Base-by-base conservation (phyloP, 2,329 filamentous ascomycete species). In the Massarina eburnea region DNA sequence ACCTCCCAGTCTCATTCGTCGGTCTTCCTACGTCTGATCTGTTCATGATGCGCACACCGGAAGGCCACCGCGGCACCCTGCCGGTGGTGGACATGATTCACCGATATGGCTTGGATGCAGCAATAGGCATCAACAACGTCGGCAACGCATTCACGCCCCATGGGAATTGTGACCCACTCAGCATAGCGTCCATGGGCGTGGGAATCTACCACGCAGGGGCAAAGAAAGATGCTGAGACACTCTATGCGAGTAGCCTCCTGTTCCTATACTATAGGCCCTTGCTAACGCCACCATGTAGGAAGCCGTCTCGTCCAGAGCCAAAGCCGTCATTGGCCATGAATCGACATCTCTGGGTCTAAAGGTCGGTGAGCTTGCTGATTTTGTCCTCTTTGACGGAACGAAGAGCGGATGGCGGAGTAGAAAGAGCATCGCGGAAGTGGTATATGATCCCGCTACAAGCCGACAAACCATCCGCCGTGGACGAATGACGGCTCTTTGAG, bases 141-240 rank as follows among this genome's bases (percentile, higher is more conserved):
- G 85, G 85, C 15, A 89, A 89, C 60, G 84, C 85, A 0, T 89
- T 89, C 57, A 89, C 86, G 6, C 86, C 86, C 0, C 81, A 84
- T 58, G 86, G 85, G 0, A 81, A 74, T 15, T 83, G 79, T 30
- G 86, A 89, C 68, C 85, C 85, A 1, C 62, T 89, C 39, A 73
- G 74, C 32, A 70, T 88, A 34, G 84, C 84, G 17, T 81, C 78
- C 52, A 43, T 84, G 41, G 81, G 81, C 1, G 81, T 88, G 0
- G 84, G 83, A 0, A 60, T 89, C 3, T 89, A 89, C 58, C 84
- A 88, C 49, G 79, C 81, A 1, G 85, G 84, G 0, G 85, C 82
- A 1, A 76, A 75, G 47, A 60, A 68, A 14, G 83, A 86, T 59
- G 79, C 82, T 0, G 74, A 79, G 49, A 48, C 83, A 3, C 66